Conservation (phyloP, 305 asterid species). For the Euphrasia arctica region DNA sequence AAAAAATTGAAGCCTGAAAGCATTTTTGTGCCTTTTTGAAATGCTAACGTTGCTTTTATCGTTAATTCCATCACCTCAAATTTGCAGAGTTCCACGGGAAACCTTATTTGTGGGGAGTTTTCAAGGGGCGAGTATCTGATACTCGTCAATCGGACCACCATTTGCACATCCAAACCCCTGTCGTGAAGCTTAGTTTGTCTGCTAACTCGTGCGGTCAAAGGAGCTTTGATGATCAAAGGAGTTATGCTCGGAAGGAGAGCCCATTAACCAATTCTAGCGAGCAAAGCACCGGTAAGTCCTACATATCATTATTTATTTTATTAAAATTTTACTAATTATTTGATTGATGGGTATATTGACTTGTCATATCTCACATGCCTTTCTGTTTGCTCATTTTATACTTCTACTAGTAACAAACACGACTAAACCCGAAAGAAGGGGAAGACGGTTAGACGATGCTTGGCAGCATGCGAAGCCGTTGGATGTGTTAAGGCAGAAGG, state of each 20-base stretch:
- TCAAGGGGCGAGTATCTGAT: conserved; percentile 30
- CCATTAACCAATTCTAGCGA: conserved; percentile 29
- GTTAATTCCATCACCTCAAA: conserved; percentile 17
- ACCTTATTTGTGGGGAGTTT: conserved; percentile 57
- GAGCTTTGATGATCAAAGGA: conserved; percentile 26
- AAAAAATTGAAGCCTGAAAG: not conserved
- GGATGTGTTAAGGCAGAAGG: conserved; percentile 39
- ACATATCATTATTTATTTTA: not conserved
- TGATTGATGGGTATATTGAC: not conserved
- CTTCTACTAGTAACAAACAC: conserved; percentile 25
- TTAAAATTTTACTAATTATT: not conserved
- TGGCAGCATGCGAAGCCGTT: conserved; percentile 46
- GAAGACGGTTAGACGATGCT: conserved; percentile 39
- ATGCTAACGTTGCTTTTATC: not conserved
- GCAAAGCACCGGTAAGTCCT: conserved; percentile 34
- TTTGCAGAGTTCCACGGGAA: conserved; percentile 46
- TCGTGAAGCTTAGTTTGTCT: conserved; percentile 23
- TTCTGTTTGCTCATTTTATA: conserved; percentile 21
- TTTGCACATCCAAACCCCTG: conserved; percentile 21
- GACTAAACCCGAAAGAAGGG: conserved; percentile 35
- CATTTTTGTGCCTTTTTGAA: not conserved
- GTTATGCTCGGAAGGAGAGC: conserved; percentile 26
- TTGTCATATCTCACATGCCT: conserved; percentile 1
- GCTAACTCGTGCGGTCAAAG: conserved; percentile 31
- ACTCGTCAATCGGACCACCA: conserved; percentile 26